These are phyloP conservation scores for Parathielavia appendiculata DNA, from an alignment of 495 filamentous ascomycete species.

Conservation along the genomic window DNA sequence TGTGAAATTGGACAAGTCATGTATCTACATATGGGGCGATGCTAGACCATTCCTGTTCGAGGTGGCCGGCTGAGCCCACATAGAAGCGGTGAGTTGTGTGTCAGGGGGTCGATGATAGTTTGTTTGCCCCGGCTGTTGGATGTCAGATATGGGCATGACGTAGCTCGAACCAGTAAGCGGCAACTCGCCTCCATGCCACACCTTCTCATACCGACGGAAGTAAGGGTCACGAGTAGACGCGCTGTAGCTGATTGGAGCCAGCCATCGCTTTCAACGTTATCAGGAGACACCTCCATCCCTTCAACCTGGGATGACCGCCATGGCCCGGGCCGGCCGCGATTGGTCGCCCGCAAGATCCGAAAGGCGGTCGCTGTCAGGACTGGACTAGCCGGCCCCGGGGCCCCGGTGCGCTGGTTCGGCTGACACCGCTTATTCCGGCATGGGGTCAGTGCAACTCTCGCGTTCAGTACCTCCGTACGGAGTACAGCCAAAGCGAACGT, in stretches of 20 bases:
- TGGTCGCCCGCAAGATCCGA: not conserved
- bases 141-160: constrained; percentile 1
- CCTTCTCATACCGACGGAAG: no score
- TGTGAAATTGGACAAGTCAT: not conserved
- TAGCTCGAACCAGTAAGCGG: constrained; percentile 10
- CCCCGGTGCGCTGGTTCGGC: no score
- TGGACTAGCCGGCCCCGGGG: not conserved
- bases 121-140: not conserved
- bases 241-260: not conserved
- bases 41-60: not conserved
- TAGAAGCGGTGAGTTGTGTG: not conserved
- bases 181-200: not conserved
- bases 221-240: no score
- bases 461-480: no score
- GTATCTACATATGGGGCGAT: not conserved
- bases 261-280: not conserved
- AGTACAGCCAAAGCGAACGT: no score
- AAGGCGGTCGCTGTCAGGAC: not conserved
- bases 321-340: not conserved
- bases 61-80: not conserved
- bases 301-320: not conserved
- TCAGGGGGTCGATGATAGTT: not conserved
- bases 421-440: no score
- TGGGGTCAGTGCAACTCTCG: no score
- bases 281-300: not conserved